Percentiles rank a stretch among this genome's conserved stretches.
phyloP scores from a whole-genome alignment of 139 green algal genomes.

The Chlorella sp. region DNA sequence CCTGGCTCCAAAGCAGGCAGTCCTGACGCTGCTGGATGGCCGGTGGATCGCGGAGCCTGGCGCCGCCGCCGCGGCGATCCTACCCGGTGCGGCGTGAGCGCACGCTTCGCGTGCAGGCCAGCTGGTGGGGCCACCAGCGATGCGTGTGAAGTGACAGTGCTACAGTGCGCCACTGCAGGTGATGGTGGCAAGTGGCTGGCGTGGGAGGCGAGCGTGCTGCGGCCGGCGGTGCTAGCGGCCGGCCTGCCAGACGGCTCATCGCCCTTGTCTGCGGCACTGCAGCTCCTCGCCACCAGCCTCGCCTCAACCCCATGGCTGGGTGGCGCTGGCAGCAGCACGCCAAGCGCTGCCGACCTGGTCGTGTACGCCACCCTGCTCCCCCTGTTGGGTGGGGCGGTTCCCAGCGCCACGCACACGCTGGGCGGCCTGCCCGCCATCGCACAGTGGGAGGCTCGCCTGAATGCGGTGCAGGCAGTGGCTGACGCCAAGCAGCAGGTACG shows the following conservation, averaged over 20 bases:
- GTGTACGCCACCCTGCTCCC: conserved; percentile 33
- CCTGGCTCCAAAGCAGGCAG: no score
- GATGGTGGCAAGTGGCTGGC: conserved; percentile 46
- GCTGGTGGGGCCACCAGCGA: not conserved
- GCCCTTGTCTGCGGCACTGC: conserved; percentile 11
- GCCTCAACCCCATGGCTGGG: not conserved
- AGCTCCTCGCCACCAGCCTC: not conserved
- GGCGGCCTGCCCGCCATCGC: conserved; percentile 1
- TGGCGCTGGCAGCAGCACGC: not conserved
- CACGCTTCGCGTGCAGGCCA: no score
- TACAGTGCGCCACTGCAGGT: not conserved
- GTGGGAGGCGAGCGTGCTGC: conserved; percentile 50
- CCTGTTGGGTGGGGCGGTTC: not conserved
- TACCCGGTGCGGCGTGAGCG: no score
- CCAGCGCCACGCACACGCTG: not conserved
- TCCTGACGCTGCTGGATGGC: no score
- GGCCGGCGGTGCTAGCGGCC: conserved; percentile 26
- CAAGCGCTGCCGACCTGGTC: not conserved
- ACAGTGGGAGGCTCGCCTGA: not conserved
- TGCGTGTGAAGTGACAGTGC: no score
- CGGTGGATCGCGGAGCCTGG: no score
- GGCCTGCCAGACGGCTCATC: conserved; percentile 6
- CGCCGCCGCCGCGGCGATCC: no score
- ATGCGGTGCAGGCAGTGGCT: not conserved
- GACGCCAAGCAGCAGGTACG: not conserved